A percentile compares a stretch with the other conserved stretches of the same genome.
These are phyloP conservation scores for Xerocomus potaroensis DNA, from an alignment of 768 basidiomycete species.

Conservation along the genomic window DNA sequence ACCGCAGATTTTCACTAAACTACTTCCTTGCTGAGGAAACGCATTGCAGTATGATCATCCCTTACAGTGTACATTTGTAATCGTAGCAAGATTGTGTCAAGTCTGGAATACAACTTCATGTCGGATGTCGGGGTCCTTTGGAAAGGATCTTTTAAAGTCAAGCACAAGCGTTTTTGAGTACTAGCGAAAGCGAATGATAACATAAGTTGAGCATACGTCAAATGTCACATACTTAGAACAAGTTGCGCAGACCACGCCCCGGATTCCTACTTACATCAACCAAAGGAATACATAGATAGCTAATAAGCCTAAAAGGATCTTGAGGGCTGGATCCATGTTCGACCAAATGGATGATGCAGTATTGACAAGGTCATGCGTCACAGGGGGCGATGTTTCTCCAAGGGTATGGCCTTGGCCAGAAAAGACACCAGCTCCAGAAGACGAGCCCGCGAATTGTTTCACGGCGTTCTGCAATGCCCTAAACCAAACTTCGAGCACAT, in stretches of 20 bases:
- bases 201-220: too few species aligned
- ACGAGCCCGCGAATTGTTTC: constrained; percentile 43
- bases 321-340: constrained; percentile 63
- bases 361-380: constrained; percentile 32
- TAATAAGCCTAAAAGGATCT: constrained; percentile 57
- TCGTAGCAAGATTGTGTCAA: constrained; percentile 1
- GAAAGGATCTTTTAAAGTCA: too few species aligned
- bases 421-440: constrained; percentile 47
- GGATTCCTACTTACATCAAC: too few species aligned
- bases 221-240: too few species aligned
- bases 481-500: constrained; percentile 3
- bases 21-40: background rate
- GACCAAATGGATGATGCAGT: constrained; percentile 36
- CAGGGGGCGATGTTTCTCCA: constrained; percentile 43
- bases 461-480: constrained; percentile 64
- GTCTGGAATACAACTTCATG: too few species aligned
- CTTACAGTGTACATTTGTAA: background rate
- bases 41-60: background rate
- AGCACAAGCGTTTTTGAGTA: too few species aligned
- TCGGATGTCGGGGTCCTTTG: too few species aligned
- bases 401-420: constrained; percentile 72
- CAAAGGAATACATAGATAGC: constrained; percentile 60
- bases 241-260: too few species aligned
- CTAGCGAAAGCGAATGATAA: background rate
- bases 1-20: constrained; percentile 15